phyloP scores from a whole-genome alignment of 2,329 filamentous ascomycete species.

The Chaetoscypha palmicola region DNA sequence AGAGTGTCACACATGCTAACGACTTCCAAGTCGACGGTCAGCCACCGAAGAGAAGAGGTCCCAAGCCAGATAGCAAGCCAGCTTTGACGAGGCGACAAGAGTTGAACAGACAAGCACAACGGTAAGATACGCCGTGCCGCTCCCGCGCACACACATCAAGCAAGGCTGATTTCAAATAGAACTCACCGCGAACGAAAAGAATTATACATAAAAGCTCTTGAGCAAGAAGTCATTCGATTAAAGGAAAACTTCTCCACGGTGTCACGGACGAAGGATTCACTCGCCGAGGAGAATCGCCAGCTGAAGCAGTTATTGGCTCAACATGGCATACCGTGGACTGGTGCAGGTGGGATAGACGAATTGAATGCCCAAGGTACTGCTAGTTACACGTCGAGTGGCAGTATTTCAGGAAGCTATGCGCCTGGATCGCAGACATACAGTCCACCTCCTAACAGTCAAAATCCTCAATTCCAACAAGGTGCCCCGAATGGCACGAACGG shows the following conservation, averaged over 20 bases:
- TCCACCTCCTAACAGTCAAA: conserved; percentile 23
- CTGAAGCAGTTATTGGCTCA: conserved; percentile 53
- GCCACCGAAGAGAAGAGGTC: conserved; percentile 79
- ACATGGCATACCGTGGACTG: conserved; percentile 40
- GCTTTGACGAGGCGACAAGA: conserved; percentile 88
- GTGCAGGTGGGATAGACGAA: conserved; percentile 28
- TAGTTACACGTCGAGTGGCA: conserved; percentile 46
- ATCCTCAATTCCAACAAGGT: conserved; percentile 10
- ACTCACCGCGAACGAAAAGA: conserved; percentile 97
- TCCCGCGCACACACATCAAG: neutral
- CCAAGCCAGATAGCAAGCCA: conserved; percentile 94
- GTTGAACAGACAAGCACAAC: conserved; percentile 89
- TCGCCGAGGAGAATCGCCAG: conserved; percentile 72
- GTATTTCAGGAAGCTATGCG: conserved; percentile 56
- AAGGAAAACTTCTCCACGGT: conserved; percentile 76
- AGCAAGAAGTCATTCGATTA: conserved; percentile 82
- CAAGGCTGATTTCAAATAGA: conserved; percentile 40
- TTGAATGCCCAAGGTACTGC: conserved; percentile 38
- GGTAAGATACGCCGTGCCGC: conserved; percentile 46
- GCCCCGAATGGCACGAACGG: conserved; percentile 9
- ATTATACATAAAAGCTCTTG: conserved; percentile 87
- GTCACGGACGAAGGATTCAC: conserved; percentile 66
- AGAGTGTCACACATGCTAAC: conserved; percentile 1
- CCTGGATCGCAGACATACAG: conserved; percentile 34
- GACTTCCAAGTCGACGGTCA: conserved; percentile 60